Base-by-base conservation (phyloP, 495 filamentous ascomycete species). In the Hypoxylon perforatum region DNA sequence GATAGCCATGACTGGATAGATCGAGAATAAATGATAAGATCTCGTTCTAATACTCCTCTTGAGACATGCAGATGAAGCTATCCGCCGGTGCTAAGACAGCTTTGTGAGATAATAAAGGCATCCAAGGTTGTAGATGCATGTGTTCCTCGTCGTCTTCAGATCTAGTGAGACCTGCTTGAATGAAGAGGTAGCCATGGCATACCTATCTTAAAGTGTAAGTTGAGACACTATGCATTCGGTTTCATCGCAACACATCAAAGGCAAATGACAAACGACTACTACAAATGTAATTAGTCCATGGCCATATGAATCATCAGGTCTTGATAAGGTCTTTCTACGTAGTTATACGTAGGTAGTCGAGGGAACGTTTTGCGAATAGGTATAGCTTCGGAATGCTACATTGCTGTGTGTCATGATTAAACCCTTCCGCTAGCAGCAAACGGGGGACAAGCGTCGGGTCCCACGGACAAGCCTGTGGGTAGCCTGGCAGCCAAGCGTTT, bases 1-100 rank as follows among this genome's bases (percentile, higher is more conserved):
- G 50, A 44, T 60, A 55, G 61, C 18, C 19, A 62, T 54, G 67
- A 57, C 57, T 47, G 51, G 67, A 55, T 62, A 66, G 46, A 56
- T 66, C 57, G 57, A 62, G 61, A 70, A 64, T 19, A 63, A 59
- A 57, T 19, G 54, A 57, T 50, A 19, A 22, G 39, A 45, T 42
- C 21, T 33, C 17, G 8, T 12, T 12, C 2, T 30, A 7, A 49
- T 23, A 15, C 6, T 14, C 45, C 25, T 17, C 18, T 49, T 30
- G 46, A 25, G 46, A 17, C 23, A 49, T 15, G 15, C 18, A 17
- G 11, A 17, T 11, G 12, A 46, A 22, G 41, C 15, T 17, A 9
- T n/a, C 17, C 19, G 19, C 35, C 17, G 14, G 39, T 17, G n/a
- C 2, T 42, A n/a, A 42, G n/a, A 42, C 35, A 12, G 14, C 39